Evolutionary conservation across 148 eudicot species (phyloP).

Genomic region (Pouteria glomerata): DNA sequence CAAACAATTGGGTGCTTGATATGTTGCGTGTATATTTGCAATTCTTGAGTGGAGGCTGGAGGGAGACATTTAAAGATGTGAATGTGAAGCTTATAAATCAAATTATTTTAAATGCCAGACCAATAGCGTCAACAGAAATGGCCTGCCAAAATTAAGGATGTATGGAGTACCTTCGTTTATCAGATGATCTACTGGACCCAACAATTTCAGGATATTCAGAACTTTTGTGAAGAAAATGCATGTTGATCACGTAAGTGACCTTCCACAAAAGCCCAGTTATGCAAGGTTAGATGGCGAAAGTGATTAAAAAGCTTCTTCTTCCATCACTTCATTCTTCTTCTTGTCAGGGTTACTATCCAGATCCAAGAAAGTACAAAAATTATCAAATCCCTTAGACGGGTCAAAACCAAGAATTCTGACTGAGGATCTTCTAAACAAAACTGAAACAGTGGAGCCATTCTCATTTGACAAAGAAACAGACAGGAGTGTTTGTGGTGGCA

Average conservation of each 20-base stretch:
- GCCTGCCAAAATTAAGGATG: conserved; percentile 54
- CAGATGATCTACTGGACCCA: conserved; percentile 48
- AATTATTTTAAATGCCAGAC: conserved; percentile 62
- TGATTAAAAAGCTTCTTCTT: too few species aligned
- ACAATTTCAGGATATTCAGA: conserved; percentile 50
- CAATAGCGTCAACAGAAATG: conserved; percentile 60
- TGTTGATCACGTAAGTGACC: conserved; percentile 53
- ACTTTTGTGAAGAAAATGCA: conserved; percentile 72
- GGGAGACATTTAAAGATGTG: conserved; percentile 51
- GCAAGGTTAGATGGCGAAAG: too few species aligned
- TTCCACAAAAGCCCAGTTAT: too few species aligned
- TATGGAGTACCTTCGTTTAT: conserved; percentile 56
- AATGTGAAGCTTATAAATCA: conserved; percentile 72
- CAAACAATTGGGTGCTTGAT: not conserved
- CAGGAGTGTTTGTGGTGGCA: conserved; percentile 49
- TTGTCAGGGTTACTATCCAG: conserved; percentile 46
- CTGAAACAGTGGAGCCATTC: conserved; percentile 46
- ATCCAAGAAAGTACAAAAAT: conserved; percentile 32
- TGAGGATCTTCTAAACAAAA: conserved; percentile 33
- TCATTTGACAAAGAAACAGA: conserved; percentile 52
- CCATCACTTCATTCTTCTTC: too few species aligned
- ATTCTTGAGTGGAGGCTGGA: conserved; percentile 70
- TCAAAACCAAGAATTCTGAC: conserved; percentile 56
- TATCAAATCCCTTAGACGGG: conserved; percentile 29
- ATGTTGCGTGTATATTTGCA: conserved; percentile 15